Base-by-base conservation (phyloP, 2,329 filamentous ascomycete genomes). In the Madurella mycetomatis region DNA sequence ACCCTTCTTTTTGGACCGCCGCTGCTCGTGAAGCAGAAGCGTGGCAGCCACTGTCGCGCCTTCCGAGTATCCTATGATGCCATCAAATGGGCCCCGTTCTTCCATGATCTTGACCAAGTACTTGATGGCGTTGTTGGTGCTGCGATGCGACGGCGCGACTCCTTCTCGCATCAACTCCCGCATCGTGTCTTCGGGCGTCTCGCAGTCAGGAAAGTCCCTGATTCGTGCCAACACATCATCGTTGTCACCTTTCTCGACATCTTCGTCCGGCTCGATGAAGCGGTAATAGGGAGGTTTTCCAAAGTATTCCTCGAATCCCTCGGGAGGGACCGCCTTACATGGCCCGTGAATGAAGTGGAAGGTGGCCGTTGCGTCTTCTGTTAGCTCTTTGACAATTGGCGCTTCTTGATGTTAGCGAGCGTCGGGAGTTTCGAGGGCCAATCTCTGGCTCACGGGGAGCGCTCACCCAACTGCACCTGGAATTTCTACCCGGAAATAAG, bases 41-140 rank as follows among this genome's bases (percentile, higher is more conserved):
- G 76, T 80, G 0, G 76, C 76, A 0, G 81, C 82, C 13, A 80
- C 73, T 0, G 77, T 78, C 1, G 82, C 80, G 2, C 82, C 82
- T 63, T 85, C 81, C 0, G 80, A 83, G 61, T 84, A 85, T 1
- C 82, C 82, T 16, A 85, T 72, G 44, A 85, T 76, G 2, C 78
- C 81, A 55, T 79, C 75, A 53, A 81, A 73, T 1, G 73, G 72
- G 0, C 72, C 72, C 2, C 71, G 65, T 37, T 75, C 69, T 15
- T 78, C 72, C 59, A 82, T 70, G 5, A 76, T 72, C 9, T 73
- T 64, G 59, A 75, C 67, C 1, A 79, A 65, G 45, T 68, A 74
- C 53, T 72, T 67, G 51, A 76, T 69, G 2, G 73, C 73, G 19
- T 67, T 66, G 52, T 69, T 67, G n/a, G 72, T 74, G 57, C 72